Percentiles rank a stretch among this genome's conserved stretches.
These are phyloP conservation scores for Chlorophyllum brunneum DNA, from an alignment of 768 basidiomycete genomes.

Conservation along the genomic window DNA sequence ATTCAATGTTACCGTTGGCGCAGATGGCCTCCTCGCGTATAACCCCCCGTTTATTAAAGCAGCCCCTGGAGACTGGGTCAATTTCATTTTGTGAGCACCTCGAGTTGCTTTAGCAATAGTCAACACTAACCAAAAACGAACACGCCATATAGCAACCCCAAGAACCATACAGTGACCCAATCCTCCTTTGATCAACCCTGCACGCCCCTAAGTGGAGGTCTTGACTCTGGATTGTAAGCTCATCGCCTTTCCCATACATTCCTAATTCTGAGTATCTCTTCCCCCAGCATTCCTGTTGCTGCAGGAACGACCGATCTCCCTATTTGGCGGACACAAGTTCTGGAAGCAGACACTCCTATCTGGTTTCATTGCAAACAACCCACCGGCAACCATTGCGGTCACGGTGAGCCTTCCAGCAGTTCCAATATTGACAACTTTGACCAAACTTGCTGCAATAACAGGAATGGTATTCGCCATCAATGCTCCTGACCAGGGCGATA, in stretches of 20 bases:
- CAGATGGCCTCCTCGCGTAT: conserved; percentile 26
- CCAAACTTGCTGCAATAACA: conserved; percentile 1
- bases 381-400: conserved; percentile 42
- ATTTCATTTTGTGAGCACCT: conserved; percentile 46
- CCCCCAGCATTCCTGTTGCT: conserved; percentile 33
- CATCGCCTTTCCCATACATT: neutral
- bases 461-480: conserved; percentile 73
- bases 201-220: conserved; percentile 24
- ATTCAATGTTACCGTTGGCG: conserved; percentile 33
- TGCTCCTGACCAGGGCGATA: conserved; percentile 36
- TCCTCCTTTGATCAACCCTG: conserved; percentile 40
- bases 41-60: conserved; percentile 36
- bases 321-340: conserved; percentile 34
- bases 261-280: neutral
- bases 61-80: conserved; percentile 38
- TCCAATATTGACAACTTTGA: neutral
- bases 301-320: conserved; percentile 35
- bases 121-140: neutral
- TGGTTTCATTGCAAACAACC: conserved; percentile 57
- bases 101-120: conserved; percentile 3
- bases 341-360: conserved; percentile 38
- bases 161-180: conserved; percentile 47
- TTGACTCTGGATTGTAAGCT: conserved; percentile 36
- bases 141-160: conserved; percentile 32
- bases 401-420: conserved; percentile 18